phyloP scores from a whole-genome alignment of 1,284 basidiomycete genomes.

The Microbotryomycetes sp. region DNA sequence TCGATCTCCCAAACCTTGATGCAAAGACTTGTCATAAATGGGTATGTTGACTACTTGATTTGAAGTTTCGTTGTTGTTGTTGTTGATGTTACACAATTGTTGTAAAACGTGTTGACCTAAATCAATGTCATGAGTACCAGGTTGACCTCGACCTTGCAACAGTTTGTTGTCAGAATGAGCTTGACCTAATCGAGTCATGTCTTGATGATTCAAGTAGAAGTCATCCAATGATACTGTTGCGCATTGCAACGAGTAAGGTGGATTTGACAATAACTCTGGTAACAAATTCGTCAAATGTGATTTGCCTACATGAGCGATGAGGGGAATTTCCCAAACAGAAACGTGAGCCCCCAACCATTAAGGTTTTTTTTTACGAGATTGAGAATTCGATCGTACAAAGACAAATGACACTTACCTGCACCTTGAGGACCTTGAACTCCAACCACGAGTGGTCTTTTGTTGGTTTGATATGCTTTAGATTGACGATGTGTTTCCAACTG shows the following conservation, averaged over 20 bases:
- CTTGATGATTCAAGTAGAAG: slow-evolving; percentile 66
- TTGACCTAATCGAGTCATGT: slow-evolving; percentile 52
- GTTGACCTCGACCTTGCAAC: slow-evolving; percentile 70
- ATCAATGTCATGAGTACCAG: slow-evolving; percentile 74
- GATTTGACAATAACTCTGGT: slow-evolving; percentile 48
- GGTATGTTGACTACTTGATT: slow-evolving; percentile 57
- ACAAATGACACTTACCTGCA: slow-evolving; percentile 30
- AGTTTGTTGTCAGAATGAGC: slow-evolving; percentile 57
- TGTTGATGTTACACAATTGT: slow-evolving; percentile 51
- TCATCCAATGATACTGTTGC: slow-evolving; percentile 76
- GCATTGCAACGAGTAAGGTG: slow-evolving; percentile 54
- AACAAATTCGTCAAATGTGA: slow-evolving; percentile 60
- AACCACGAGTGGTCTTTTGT: slow-evolving; percentile 46
- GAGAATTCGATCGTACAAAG: background rate
- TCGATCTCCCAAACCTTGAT: slow-evolving; percentile 75
- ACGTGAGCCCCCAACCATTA: no score
- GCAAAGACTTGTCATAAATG: slow-evolving; percentile 77
- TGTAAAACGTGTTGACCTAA: slow-evolving; percentile 56
- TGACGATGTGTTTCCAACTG: slow-evolving; percentile 26
- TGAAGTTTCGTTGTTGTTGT: slow-evolving; percentile 45
- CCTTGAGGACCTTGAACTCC: slow-evolving; percentile 77
- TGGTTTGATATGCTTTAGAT: background rate
- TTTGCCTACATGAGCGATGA: slow-evolving; percentile 55
- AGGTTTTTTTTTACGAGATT: no score
- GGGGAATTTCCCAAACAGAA: background rate